These are phyloP conservation scores for Quercus cerris DNA, from an alignment of 306 rosid genomes.

Conservation along the genomic window DNA sequence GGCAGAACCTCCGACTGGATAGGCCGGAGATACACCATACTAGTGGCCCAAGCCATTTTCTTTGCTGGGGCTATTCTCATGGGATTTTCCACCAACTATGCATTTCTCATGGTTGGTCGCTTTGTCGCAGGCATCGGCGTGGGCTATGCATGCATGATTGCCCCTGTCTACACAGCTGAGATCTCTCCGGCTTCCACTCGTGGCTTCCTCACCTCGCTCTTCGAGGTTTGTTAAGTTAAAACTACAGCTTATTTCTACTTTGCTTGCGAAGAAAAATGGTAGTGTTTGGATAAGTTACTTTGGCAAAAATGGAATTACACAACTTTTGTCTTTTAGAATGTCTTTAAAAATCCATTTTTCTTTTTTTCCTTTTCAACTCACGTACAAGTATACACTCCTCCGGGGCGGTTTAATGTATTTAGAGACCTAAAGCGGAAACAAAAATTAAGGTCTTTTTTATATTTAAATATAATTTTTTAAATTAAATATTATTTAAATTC, in stretches of 20 bases:
- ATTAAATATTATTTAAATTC: no score
- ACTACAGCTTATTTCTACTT: neutral
- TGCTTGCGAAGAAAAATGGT: neutral
- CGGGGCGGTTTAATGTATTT: no score
- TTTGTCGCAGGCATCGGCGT: constrained; percentile 79
- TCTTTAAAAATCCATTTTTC: no score
- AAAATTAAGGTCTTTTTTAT: no score
- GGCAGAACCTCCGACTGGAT: constrained; percentile 93
- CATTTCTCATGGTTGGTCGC: constrained; percentile 76
- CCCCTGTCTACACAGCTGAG: constrained; percentile 84
- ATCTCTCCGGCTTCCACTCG: constrained; percentile 78
- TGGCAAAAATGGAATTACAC: no score
- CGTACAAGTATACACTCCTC: no score
- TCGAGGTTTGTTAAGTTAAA: constrained; percentile 45
- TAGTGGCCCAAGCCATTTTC: constrained; percentile 54
- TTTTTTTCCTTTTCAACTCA: no score
- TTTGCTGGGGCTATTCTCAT: constrained; percentile 75
- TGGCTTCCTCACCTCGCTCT: constrained; percentile 79
- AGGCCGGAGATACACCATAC: constrained; percentile 85
- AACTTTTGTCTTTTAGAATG: no score
- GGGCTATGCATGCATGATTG: constrained; percentile 76
- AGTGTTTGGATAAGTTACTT: neutral
- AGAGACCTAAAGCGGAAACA: no score
- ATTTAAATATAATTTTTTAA: no score
- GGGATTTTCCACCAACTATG: constrained; percentile 80